Base-by-base conservation (phyloP, 1,284 basidiomycete genomes). In the Coniferiporia sulphurascens region DNA sequence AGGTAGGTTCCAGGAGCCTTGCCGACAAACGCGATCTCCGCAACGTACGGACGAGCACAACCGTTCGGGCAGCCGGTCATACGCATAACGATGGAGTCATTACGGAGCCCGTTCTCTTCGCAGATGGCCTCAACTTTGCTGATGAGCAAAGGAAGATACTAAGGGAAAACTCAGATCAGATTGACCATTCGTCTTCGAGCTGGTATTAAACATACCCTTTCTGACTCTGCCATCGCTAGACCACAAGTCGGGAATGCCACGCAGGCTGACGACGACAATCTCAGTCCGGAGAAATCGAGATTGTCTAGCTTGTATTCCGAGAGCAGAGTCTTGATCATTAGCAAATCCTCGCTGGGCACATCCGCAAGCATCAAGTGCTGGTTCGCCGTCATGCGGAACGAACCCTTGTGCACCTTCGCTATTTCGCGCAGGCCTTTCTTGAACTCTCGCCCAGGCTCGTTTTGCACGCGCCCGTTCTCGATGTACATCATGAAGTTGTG, bases 61-160 rank as follows among this genome's bases (percentile, higher is more conserved):
- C 93, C 94, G 70, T 96, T 96, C 10, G 94, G 94, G 71, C 94
- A 96, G 45, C 94, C 93, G 15, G 93, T 95, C 96, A 98, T 98
- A 61, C 96, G 86, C 93, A 98, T 97, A 59, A 97, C 87, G 65
- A 98, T 95, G 1, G 92, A 89, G 72, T 98, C 95, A 70, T 95
- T 90, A 56, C 93, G 83, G 50, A 99, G 78, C 27, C 96, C 96
- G 66, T 87, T 90, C 70, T 94, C 90, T 71, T 98, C 95, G 70
- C 93, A 93, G 35, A 98, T 89, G 74, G 87, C 86, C 78, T 99
- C 97, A 27, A 99, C 88, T 77, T 98, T 98, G 77, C 93, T 91
- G 64, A 98, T 82, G 50, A 99, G 85, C 22, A 96, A 68, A 8
- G 97, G 97, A n/a, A 99, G 79, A 73, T 98, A 98, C 85, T 92